Evolutionary conservation across 1,284 basidiomycete genomes (phyloP), one percentile per base, ranked within the genome.

Genomic region (Bondarzewia mesenterica): DNA sequence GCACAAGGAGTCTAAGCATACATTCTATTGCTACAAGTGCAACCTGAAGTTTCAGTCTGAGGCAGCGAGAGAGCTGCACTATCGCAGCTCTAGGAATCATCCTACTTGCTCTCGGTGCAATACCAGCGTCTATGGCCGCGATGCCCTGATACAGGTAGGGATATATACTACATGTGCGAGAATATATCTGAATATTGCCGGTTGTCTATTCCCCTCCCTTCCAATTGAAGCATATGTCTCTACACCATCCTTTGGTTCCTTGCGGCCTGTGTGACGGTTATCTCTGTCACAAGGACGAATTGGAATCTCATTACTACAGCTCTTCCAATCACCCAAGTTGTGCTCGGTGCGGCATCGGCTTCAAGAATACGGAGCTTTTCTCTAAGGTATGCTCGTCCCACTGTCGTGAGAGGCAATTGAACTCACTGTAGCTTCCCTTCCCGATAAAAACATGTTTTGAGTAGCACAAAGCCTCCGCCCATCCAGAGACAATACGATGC

Each of bases 291-390:
- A 7, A 23, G 18, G 21, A 48, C 18, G 46, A 48, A n/a, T 39
- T 42, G 7, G 46, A 42, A 20, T 25, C 14, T 14, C 46, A 48
- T 42, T 48, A 32, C 14, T 21, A n/a, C n/a, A 35, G 8, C 7
- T 42, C 46, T 8, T 42, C 38, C 20, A 37, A 48, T 16, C 46
- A 42, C n/a, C 46, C 46, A n/a, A 42, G 16, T 18, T 48, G 46
- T 29, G 27, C 3, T 8, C 39, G 20, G 23, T 48, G 46, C 21
- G 25, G 20, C 1, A 3, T 48, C 4, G 46, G 46, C 7, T 42
- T 48, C 40, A 15, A 42, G 39, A 48, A 23, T 3, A 8, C 14
- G 18, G 29, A 32, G n/a, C n/a, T n/a, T n/a, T n/a, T n/a, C n/a
- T n/a, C n/a, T 18, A 5, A 40, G 5, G 16, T 40, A 18, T 16